phyloP scores from a whole-genome alignment of 352 stramenopile species.

The Blastocystis sp. region DNA sequence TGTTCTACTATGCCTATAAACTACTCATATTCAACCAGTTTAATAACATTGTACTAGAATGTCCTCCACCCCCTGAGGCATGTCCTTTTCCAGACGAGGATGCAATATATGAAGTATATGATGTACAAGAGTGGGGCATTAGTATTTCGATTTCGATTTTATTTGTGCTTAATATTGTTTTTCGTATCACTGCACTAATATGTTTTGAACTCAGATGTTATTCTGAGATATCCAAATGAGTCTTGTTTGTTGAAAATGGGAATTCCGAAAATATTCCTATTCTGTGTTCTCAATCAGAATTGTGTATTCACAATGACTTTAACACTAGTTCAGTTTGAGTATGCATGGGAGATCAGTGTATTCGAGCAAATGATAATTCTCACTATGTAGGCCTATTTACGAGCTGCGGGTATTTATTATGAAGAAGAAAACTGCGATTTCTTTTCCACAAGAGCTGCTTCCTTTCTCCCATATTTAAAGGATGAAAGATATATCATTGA shows the following conservation, averaged over 20 bases:
- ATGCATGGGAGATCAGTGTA: constrained; percentile 59
- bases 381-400: constrained; percentile 38
- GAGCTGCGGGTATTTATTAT: constrained; percentile 38
- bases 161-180: constrained; percentile 5
- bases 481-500: constrained; percentile 4
- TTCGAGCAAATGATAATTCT: neutral
- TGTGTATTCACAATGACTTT: neutral
- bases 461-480: neutral
- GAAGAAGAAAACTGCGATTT: constrained; percentile 23
- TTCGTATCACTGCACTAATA: neutral
- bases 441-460: neutral
- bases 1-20: neutral
- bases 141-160: neutral
- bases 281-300: neutral
- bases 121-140: neutral
- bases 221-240: neutral
- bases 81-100: neutral
- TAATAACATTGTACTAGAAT: neutral
- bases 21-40: constrained; percentile 19
- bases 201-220: neutral
- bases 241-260: neutral
- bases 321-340: constrained; percentile 29
- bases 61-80: neutral
- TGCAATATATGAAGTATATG: neutral
- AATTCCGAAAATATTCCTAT: neutral